Conservation (phyloP, 345 rosid genomes). For the Rhodamnia argentea region DNA sequence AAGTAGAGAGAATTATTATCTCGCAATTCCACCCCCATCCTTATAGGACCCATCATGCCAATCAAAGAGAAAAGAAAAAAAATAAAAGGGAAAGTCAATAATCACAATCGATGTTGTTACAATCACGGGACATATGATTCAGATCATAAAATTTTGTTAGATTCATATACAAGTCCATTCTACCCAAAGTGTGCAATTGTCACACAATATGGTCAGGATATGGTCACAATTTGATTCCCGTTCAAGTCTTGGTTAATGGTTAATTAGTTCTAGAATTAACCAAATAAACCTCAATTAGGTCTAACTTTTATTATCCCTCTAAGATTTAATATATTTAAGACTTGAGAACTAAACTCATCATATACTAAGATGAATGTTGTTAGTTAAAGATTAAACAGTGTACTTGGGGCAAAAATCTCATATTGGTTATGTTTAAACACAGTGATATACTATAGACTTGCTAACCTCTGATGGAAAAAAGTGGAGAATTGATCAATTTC, state of each 20-base stretch:
- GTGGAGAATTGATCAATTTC: background rate
- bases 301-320: background rate
- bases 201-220: background rate
- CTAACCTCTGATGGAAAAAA: background rate
- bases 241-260: background rate
- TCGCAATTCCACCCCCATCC: background rate
- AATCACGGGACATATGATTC: background rate
- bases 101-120: background rate
- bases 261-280: background rate
- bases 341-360: background rate
- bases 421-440: background rate
- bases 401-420: background rate
- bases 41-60: background rate
- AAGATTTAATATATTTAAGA: background rate
- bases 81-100: background rate
- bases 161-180: background rate
- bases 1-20: background rate
- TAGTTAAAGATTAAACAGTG: background rate
- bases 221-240: background rate
- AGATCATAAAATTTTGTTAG: background rate
- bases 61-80: background rate
- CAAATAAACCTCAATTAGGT: background rate
- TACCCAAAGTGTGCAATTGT: background rate
- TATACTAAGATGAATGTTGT: background rate
- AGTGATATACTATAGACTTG: background rate